Evolutionary conservation across 2,329 filamentous ascomycete genomes (phyloP).

Genomic region (Arthrocladium fulminans): DNA sequence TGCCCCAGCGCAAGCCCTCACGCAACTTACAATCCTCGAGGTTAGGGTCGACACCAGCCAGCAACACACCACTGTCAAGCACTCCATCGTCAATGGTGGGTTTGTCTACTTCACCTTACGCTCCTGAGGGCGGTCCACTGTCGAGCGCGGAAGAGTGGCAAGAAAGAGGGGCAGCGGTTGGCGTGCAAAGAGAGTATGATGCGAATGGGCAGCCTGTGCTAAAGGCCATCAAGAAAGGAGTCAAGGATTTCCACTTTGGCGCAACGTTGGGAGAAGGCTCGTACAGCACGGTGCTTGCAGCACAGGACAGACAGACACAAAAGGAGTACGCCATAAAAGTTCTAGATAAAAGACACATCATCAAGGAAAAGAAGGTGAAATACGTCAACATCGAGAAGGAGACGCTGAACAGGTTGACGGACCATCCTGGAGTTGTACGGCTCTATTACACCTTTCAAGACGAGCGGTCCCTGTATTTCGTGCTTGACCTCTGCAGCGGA

Average conservation of each 20-base stretch:
- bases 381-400: slow-evolving; percentile 99
- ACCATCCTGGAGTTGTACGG: slow-evolving; percentile 91
- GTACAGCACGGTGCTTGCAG: slow-evolving; percentile 90
- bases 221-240: slow-evolving; percentile 87
- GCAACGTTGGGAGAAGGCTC: slow-evolving; percentile 88
- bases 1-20: slow-evolving; percentile 69
- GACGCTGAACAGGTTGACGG: slow-evolving; percentile 87
- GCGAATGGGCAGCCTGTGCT: slow-evolving; percentile 72
- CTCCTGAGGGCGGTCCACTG: slow-evolving; percentile 48
- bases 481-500: slow-evolving; percentile 83
- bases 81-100: slow-evolving; percentile 21
- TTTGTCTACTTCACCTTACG: slow-evolving; percentile 41
- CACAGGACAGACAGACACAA: slow-evolving; percentile 83
- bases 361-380: slow-evolving; percentile 99
- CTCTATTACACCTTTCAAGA: slow-evolving; percentile 99
- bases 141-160: slow-evolving; percentile 87
- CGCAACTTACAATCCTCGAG: slow-evolving; percentile 54
- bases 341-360: slow-evolving; percentile 95
- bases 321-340: slow-evolving; percentile 99
- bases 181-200: slow-evolving; percentile 73
- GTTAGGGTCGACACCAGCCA: slow-evolving; percentile 14
- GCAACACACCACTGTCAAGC: slow-evolving; percentile 21
- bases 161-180: slow-evolving; percentile 82
- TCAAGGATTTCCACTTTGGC: slow-evolving; percentile 92
- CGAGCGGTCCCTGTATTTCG: slow-evolving; percentile 91